Percentiles rank a stretch among this genome's conserved stretches.
Conservation (phyloP, 495 filamentous ascomycete genomes). For the Durotheca rogersii region DNA sequence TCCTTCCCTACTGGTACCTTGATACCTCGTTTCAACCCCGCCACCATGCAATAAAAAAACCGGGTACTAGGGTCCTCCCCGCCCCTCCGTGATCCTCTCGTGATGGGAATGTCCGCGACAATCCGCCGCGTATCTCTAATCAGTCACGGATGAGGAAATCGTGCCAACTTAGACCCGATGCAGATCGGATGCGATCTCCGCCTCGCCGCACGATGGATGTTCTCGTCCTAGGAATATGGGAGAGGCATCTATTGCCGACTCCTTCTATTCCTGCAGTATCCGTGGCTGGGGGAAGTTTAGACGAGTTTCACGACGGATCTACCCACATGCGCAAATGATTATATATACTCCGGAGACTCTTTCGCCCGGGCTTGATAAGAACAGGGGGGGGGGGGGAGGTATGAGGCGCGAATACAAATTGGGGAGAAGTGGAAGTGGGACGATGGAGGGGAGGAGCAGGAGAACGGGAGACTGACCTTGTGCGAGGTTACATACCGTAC, state of each 20-base stretch:
- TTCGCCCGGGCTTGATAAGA: not conserved
- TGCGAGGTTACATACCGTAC: constrained; percentile 24
- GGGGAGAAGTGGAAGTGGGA: too few relatives aligned
- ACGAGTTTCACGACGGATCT: not conserved
- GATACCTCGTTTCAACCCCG: not conserved
- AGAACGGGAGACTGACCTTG: constrained; percentile 18
- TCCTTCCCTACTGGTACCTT: not conserved
- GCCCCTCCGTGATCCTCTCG: too few relatives aligned
- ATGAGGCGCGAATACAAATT: too few relatives aligned
- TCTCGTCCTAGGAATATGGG: too few relatives aligned
- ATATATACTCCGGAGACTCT: not conserved
- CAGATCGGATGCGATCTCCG: too few relatives aligned
- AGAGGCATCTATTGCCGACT: not conserved
- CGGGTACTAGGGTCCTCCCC: not conserved
- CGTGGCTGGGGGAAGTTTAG: not conserved
- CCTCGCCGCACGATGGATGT: too few relatives aligned
- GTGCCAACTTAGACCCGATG: too few relatives aligned
- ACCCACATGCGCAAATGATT: not conserved
- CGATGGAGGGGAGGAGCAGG: too few relatives aligned
- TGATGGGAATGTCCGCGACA: too few relatives aligned
- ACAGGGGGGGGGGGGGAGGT: too few relatives aligned
- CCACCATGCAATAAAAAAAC: not conserved
- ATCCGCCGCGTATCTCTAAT: too few relatives aligned
- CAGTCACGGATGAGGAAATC: not conserved
- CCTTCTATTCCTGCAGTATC: not conserved